phyloP scores from a whole-genome alignment of 352 stramenopile genomes.

The Globisporangium apiculatum region DNA sequence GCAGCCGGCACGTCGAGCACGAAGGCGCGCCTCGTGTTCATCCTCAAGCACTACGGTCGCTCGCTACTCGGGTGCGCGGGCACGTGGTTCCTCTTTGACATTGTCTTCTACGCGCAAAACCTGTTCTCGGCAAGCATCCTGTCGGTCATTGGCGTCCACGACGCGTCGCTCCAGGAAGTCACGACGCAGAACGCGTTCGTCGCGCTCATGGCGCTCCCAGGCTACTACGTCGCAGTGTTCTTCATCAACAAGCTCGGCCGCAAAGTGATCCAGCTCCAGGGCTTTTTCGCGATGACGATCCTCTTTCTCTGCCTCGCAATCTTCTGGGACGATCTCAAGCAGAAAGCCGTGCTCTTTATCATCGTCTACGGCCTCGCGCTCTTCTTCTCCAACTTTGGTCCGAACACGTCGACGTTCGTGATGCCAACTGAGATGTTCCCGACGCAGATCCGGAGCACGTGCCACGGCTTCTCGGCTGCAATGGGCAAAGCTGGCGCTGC shows the following conservation, averaged over 20 bases:
- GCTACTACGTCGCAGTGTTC: slow-evolving; percentile 74
- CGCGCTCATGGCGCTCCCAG: slow-evolving; percentile 64
- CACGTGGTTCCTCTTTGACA: slow-evolving; percentile 85
- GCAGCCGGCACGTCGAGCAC: not conserved
- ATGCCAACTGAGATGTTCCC: slow-evolving; percentile 85
- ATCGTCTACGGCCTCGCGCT: slow-evolving; percentile 67
- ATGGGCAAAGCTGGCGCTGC: slow-evolving; percentile 83
- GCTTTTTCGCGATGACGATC: slow-evolving; percentile 61
- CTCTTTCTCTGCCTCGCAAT: slow-evolving; percentile 56
- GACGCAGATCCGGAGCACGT: slow-evolving; percentile 81
- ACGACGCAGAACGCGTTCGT: slow-evolving; percentile 56
- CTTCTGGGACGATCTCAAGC: slow-evolving; percentile 51
- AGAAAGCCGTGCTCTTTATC: slow-evolving; percentile 52
- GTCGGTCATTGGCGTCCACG: slow-evolving; percentile 40
- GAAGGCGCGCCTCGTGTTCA: slow-evolving; percentile 24
- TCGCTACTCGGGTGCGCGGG: slow-evolving; percentile 58
- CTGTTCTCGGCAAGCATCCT: slow-evolving; percentile 72
- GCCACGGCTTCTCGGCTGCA: slow-evolving; percentile 85
- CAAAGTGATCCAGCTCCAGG: slow-evolving; percentile 67
- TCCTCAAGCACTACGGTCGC: slow-evolving; percentile 40
- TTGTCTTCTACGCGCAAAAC: slow-evolving; percentile 77
- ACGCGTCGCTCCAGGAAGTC: slow-evolving; percentile 41
- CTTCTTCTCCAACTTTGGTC: slow-evolving; percentile 85
- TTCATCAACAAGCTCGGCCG: slow-evolving; percentile 67
- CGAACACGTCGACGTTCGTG: slow-evolving; percentile 85